Base-by-base conservation (phyloP, 2,329 filamentous ascomycete species). In the Colletotrichum cuscutae region DNA sequence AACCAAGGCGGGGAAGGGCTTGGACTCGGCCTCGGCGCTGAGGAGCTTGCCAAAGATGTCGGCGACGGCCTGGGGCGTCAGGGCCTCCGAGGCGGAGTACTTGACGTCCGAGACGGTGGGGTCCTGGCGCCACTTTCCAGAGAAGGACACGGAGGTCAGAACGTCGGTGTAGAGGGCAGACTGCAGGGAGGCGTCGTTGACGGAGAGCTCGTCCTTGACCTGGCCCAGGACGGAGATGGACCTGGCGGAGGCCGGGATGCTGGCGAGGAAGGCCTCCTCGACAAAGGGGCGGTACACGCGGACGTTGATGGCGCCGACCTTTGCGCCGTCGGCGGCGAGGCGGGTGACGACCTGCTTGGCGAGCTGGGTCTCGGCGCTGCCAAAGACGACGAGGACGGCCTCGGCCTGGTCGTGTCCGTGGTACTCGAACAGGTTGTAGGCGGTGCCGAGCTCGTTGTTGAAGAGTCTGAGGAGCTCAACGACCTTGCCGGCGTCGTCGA, bases 91-190 rank as follows among this genome's bases (percentile, higher is more conserved):
- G 65, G 95, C 92, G 15, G 95, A 89, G 83, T 99, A 99, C 86
- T 99, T 99, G 84, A 97, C 86, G 78, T 99, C 97, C 28, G 92
- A 85, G 13, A 97, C 91, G 53, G 88, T 83, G 3, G 91, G 94
- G 65, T 88, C 84, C 63, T 89, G 83, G 65, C 89, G 84, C 81
- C 91, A 92, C 78, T 90, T 89, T 77, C 89, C 88, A 26, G 93
- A 92, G 82, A 98, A 98, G 49, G 94, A 91, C 65, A 97, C 87
- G 24, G 96, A 90, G 9, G 95, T 94, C 67, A 98, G 86, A 5
- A 98, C 94, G 81, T 99, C 97, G n/a, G 92, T 91, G 82, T 96
- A 98, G 3, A 99, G 90, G 22, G 90, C 89, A n/a, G 97, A 98
- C 81, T 94, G 94, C 64, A 94, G 85, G 19, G 92, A 92, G 66